Evolutionary conservation across 352 stramenopile genomes (phyloP).

Genomic region (Phytophthora hybrid): DNA sequence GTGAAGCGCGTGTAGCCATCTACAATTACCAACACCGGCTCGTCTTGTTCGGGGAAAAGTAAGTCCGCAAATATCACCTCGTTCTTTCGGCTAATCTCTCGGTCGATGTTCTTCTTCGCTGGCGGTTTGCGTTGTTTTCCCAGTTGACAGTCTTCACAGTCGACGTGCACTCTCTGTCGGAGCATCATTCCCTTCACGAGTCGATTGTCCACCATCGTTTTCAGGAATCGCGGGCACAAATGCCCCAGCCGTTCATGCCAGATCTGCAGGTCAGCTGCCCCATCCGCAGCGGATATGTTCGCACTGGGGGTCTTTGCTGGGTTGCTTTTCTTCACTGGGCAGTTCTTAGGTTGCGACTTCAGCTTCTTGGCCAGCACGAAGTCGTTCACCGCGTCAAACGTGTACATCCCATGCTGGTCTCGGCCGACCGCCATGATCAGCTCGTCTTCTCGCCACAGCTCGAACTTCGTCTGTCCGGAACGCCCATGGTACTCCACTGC

Average conservation of each 20-base stretch:
- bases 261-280: slow-evolving; percentile 4
- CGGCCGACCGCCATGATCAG: background rate
- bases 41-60: slow-evolving; percentile 8
- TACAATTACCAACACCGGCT: background rate
- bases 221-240: slow-evolving; percentile 13
- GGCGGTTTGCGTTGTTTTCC: slow-evolving; percentile 11
- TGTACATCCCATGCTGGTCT: slow-evolving; percentile 14
- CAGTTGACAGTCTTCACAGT: slow-evolving; percentile 7
- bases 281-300: slow-evolving; percentile 1
- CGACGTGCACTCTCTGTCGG: background rate
- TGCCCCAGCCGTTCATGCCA: slow-evolving; percentile 8
- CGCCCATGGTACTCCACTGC: slow-evolving; percentile 12
- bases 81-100: slow-evolving; percentile 9
- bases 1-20: slow-evolving; percentile 14
- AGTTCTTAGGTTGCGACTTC: background rate
- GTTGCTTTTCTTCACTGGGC: no score
- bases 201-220: background rate
- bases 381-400: background rate
- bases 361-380: background rate
- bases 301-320: background rate
- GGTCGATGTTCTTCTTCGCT: background rate
- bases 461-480: background rate
- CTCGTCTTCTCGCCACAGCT: slow-evolving; percentile 3
- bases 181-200: background rate
- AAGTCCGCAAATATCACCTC: slow-evolving; percentile 12